Base-by-base conservation (phyloP, 768 basidiomycete species). In the Hortiboletus flavorubellus region DNA sequence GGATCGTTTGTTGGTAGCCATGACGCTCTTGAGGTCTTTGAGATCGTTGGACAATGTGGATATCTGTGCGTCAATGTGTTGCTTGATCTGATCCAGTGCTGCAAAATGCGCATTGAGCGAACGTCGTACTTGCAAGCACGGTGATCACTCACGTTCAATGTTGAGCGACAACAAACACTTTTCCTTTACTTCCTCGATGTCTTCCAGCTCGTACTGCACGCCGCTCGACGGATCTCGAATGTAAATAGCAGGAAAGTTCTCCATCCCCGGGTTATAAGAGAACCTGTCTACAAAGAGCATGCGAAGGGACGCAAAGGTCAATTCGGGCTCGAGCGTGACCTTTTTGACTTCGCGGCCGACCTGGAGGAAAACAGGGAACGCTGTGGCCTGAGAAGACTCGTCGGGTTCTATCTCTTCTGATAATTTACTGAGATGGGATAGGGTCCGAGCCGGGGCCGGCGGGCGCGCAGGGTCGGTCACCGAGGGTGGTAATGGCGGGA, bases 41-140 rank as follows among this genome's bases (percentile, higher is more conserved):
- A 98, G 82, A 55, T 98, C 94, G 59, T 88, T 87, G 31, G 91
- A 85, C 16, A 99, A 76, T 0, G 76, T 76, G 0, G 90, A 85
- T 58, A 99, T 95, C 64, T 96, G 94, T 2, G 84, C 65, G 65
- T 99, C 96, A 61, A 99, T 95, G 68, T 99, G 96, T 66, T 98
- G 93, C 69, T 96, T 98, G 71, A 99, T 96, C 69, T 98, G 96
- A 72, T 99, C 95, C 51, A 98, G 85, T 23, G 93, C 96, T 99
- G 63, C 18, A 56, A 52, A 55, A 50, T 31, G 21, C 8, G 39
- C 29, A 45, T 38, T 65, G 49, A 60, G 53, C 40, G 52, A 18
- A 11, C 58, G 37, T 51, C 26, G 53, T 34, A 58, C 26, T n/a
- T 35, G n/a, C 9, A 21, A 21, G 37, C 15, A 60, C 18, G 42